These are phyloP conservation scores for Xylariaceae sp. DNA, from an alignment of 2,329 filamentous ascomycete species.

Conservation along the genomic window DNA sequence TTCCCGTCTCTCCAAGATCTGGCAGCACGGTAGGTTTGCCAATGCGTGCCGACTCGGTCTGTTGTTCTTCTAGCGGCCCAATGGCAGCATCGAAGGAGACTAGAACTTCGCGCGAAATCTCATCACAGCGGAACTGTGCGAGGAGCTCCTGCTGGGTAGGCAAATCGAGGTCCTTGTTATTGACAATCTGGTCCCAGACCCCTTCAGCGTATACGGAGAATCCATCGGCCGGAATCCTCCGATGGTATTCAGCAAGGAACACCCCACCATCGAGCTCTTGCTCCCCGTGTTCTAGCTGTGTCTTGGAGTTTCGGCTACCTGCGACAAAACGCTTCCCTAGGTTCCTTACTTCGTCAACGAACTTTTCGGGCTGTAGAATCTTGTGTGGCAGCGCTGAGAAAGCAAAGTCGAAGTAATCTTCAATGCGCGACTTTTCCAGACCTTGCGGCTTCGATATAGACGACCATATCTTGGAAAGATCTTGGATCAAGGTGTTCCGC, in stretches of 20 bases:
- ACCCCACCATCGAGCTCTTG: slow-evolving; percentile 74
- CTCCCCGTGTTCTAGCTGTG: slow-evolving; percentile 57
- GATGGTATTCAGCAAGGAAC: slow-evolving; percentile 90
- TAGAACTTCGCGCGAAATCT: slow-evolving; percentile 87
- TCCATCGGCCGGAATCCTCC: slow-evolving; percentile 94
- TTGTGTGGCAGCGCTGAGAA: slow-evolving; percentile 96
- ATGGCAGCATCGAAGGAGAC: slow-evolving; percentile 80
- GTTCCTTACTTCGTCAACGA: slow-evolving; percentile 73
- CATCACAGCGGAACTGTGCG: slow-evolving; percentile 95
- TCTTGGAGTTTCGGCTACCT: slow-evolving; percentile 68
- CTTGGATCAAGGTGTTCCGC: slow-evolving; percentile 83
- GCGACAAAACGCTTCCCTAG: slow-evolving; percentile 78
- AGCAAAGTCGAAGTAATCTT: slow-evolving; percentile 98
- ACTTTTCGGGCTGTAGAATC: slow-evolving; percentile 90
- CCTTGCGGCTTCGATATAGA: slow-evolving; percentile 88
- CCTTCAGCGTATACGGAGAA: slow-evolving; percentile 90
- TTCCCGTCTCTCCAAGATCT: slow-evolving; percentile 71
- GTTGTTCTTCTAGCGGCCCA: slow-evolving; percentile 77
- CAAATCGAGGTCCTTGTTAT: slow-evolving; percentile 96
- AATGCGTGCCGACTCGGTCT: slow-evolving; percentile 67
- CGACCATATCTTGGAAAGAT: slow-evolving; percentile 87
- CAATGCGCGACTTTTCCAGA: slow-evolving; percentile 82
- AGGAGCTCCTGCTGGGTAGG: slow-evolving; percentile 96
- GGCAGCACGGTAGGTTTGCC: slow-evolving; percentile 71
- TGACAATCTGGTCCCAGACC: slow-evolving; percentile 97